Evolutionary conservation across 1,284 basidiomycete species (phyloP).

Genomic region (Microstroma glucosiphilum): DNA sequence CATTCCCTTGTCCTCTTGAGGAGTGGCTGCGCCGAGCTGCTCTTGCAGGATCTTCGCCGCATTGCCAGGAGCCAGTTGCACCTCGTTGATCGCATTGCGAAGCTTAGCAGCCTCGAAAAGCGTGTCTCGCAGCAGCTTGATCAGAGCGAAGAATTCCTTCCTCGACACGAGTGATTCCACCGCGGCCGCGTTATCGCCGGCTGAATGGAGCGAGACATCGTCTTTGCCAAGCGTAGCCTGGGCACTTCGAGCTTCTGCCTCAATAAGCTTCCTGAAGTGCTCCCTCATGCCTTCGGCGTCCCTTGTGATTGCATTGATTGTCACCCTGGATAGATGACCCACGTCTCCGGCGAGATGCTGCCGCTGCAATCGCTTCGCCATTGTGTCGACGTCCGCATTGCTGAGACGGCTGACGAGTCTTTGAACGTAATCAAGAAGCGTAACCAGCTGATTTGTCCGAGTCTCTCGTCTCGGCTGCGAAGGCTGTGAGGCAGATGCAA

Average conservation of each 20-base stretch:
- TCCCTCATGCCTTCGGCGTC: slow-evolving; percentile 68
- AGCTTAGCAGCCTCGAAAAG: slow-evolving; percentile 77
- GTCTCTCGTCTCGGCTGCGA: slow-evolving; percentile 17
- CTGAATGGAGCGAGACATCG: slow-evolving; percentile 1
- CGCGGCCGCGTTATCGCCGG: slow-evolving; percentile 55
- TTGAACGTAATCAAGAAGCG: slow-evolving; percentile 66
- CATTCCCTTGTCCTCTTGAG: slow-evolving; percentile 23
- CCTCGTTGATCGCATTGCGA: slow-evolving; percentile 76
- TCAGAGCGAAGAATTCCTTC: slow-evolving; percentile 73
- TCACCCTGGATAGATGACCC: slow-evolving; percentile 76
- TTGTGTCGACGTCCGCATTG: slow-evolving; percentile 76
- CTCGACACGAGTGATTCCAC: slow-evolving; percentile 59
- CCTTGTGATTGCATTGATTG: slow-evolving; percentile 67
- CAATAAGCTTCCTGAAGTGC: slow-evolving; percentile 62
- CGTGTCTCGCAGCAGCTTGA: slow-evolving; percentile 78
- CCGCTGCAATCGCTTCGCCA: slow-evolving; percentile 81
- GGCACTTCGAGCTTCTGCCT: slow-evolving; percentile 53
- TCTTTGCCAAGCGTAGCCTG: slow-evolving; percentile 10
- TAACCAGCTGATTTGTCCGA: slow-evolving; percentile 54
- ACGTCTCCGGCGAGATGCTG: slow-evolving; percentile 83
- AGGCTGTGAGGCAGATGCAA: background rate
- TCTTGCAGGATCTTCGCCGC: slow-evolving; percentile 52
- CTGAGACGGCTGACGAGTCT: slow-evolving; percentile 65
- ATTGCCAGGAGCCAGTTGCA: slow-evolving; percentile 76
- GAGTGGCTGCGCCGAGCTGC: slow-evolving; percentile 30